phyloP scores from a whole-genome alignment of 306 rosid genomes.

The Argentina anserina region DNA sequence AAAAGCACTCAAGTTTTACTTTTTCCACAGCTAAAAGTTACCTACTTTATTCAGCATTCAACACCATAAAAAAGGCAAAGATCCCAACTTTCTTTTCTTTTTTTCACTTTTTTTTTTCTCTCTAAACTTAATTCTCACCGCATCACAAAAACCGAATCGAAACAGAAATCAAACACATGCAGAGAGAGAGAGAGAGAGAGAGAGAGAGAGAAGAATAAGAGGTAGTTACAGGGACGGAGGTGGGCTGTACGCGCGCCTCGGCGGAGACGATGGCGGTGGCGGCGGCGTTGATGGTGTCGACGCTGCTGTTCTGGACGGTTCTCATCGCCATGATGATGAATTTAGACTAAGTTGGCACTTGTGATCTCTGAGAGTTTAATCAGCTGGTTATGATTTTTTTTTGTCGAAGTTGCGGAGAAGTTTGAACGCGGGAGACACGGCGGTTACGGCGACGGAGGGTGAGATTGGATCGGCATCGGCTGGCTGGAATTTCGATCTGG shows the following conservation, averaged over 20 bases:
- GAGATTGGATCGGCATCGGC: constrained; percentile 46
- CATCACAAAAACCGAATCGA: not conserved
- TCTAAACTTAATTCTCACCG: not conserved
- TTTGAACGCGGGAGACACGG: not conserved
- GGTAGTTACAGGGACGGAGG: constrained; percentile 47
- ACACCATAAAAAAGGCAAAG: not conserved
- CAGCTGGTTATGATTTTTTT: not conserved
- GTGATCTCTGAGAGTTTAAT: not conserved
- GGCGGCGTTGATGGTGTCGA: constrained; percentile 85
- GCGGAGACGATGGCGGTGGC: constrained; percentile 91
- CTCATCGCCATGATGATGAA: constrained; percentile 34
- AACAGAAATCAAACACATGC: too few relatives aligned
- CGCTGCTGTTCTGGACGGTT: constrained; percentile 56
- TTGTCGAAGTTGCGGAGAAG: not conserved
- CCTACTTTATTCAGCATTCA: not conserved
- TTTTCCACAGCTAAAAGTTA: not conserved
- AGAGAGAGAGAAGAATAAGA: constrained; percentile 8
- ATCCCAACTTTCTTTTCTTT: too few relatives aligned
- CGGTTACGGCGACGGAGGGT: constrained; percentile 24
- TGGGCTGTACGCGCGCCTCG: constrained; percentile 78
- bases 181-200: not conserved
- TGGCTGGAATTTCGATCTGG: constrained; percentile 18
- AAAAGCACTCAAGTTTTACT: not conserved
- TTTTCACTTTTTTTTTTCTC: not conserved
- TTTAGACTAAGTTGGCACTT: not conserved